phyloP scores from a whole-genome alignment of 257 asterid species.

The Scutellaria barbata region DNA sequence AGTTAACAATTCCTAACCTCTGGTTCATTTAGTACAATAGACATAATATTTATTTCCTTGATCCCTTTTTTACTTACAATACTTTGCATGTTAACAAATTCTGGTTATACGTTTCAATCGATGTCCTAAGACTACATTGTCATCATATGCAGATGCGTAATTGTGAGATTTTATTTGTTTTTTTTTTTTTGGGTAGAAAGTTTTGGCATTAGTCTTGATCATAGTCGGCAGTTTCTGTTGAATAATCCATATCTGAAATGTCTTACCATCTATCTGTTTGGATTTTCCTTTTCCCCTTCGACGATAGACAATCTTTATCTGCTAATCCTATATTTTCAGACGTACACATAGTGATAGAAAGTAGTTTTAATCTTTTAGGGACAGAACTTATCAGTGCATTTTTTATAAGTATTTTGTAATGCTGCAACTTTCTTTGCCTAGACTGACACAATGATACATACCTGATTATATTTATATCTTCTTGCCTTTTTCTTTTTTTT shows the following conservation, averaged over 20 bases:
- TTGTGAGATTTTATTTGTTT: slow-evolving; percentile 6
- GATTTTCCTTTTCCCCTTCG: neutral
- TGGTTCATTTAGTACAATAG: neutral
- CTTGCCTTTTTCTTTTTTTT: too few species aligned
- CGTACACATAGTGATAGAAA: neutral
- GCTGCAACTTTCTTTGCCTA: slow-evolving; percentile 17
- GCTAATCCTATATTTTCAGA: slow-evolving; percentile 7
- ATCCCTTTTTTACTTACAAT: neutral
- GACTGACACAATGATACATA: neutral
- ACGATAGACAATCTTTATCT: neutral
- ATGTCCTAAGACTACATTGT: neutral
- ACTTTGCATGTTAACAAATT: neutral
- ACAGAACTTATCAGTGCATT: slow-evolving; percentile 6
- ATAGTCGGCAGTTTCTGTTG: neutral
- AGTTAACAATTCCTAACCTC: slow-evolving; percentile 7
- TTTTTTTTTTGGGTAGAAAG: neutral
- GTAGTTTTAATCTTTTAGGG: slow-evolving; percentile 3
- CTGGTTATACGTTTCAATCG: neutral
- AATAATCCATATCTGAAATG: neutral
- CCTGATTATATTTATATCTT: slow-evolving; percentile 12
- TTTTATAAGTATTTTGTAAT: neutral
- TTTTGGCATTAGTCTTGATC: neutral
- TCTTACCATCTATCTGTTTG: neutral
- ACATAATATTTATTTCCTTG: slow-evolving; percentile 10
- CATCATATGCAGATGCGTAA: neutral